These are phyloP conservation scores for Podospora didyma DNA, from an alignment of 495 filamentous ascomycete species.

Conservation along the genomic window DNA sequence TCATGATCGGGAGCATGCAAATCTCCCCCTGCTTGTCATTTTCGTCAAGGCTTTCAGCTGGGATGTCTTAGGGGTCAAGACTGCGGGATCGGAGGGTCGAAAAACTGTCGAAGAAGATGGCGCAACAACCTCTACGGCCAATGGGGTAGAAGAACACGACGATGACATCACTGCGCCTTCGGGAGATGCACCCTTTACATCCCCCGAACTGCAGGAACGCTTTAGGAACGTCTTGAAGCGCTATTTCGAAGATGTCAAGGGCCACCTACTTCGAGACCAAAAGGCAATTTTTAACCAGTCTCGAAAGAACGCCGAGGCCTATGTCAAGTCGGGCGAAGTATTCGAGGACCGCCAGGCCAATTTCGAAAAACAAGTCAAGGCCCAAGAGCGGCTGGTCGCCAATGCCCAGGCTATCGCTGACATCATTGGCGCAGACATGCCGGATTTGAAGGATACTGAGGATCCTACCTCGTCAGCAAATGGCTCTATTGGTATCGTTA, in stretches of 20 bases:
- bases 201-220: slow-evolving; percentile 73
- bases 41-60: slow-evolving; percentile 97
- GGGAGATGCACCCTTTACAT: slow-evolving; percentile 68
- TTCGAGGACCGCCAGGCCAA: slow-evolving; percentile 97
- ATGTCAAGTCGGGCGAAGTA: slow-evolving; percentile 97
- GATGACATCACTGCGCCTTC: slow-evolving; percentile 38
- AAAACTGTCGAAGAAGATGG: slow-evolving; percentile 86
- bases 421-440: slow-evolving; percentile 88
- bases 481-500: slow-evolving; percentile 86
- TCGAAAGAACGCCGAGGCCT: slow-evolving; percentile 93
- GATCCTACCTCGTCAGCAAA: slow-evolving; percentile 57
- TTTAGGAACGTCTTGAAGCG: slow-evolving; percentile 84
- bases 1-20: slow-evolving; percentile 86
- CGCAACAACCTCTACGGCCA: slow-evolving; percentile 46
- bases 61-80: slow-evolving; percentile 84
- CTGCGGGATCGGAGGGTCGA: slow-evolving; percentile 64
- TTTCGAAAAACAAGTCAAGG: slow-evolving; percentile 88
- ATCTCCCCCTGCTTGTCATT: slow-evolving; percentile 83
- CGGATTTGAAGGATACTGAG: slow-evolving; percentile 80
- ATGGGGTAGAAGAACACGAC: slow-evolving; percentile 47
- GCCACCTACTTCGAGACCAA: slow-evolving; percentile 84
- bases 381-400: slow-evolving; percentile 82
- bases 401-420: slow-evolving; percentile 93
- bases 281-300: slow-evolving; percentile 77
- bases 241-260: slow-evolving; percentile 92